A percentile compares a stretch with the other conserved stretches of the same genome.
Conservation (phyloP, 768 basidiomycete genomes). For the Glaciozyma antarctica region DNA sequence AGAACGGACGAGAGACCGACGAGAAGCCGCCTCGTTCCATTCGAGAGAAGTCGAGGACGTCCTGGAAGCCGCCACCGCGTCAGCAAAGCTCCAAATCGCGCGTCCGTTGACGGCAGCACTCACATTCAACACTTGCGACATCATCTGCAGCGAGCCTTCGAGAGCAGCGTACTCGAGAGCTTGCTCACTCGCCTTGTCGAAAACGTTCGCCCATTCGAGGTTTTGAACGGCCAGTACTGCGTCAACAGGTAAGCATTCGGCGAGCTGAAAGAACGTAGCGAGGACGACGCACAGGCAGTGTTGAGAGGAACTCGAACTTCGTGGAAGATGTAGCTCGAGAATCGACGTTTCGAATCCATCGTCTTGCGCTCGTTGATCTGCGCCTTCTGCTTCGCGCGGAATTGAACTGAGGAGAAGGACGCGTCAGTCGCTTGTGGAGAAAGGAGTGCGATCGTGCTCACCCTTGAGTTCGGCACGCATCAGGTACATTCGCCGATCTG, state of each 20-base stretch:
- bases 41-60: conserved; percentile 42
- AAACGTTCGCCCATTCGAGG: conserved; percentile 65
- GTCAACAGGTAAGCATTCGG: not conserved
- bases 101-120: conserved; percentile 1
- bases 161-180: conserved; percentile 82
- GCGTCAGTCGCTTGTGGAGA: not conserved
- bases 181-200: conserved; percentile 54
- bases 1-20: conserved; percentile 45
- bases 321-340: conserved; percentile 6
- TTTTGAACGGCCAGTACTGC: conserved; percentile 78
- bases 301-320: conserved; percentile 48
- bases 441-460: not conserved
- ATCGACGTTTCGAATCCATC: not conserved
- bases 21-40: conserved; percentile 71
- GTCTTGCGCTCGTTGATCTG: conserved; percentile 48
- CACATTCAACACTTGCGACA: conserved; percentile 54
- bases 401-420: conserved; percentile 45
- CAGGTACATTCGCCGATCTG: conserved; percentile 58
- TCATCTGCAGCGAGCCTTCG: conserved; percentile 71
- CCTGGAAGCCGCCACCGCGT: conserved; percentile 29
- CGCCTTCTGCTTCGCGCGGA: conserved; percentile 58
- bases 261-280: conserved; percentile 9
- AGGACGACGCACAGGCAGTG: conserved; percentile 46
- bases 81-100: no score
- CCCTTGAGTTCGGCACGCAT: conserved; percentile 63